A percentile compares a stretch with the other conserved stretches of the same genome.
Conservation (phyloP, 306 rosid species). For the Cucurbita argyrosperma region DNA sequence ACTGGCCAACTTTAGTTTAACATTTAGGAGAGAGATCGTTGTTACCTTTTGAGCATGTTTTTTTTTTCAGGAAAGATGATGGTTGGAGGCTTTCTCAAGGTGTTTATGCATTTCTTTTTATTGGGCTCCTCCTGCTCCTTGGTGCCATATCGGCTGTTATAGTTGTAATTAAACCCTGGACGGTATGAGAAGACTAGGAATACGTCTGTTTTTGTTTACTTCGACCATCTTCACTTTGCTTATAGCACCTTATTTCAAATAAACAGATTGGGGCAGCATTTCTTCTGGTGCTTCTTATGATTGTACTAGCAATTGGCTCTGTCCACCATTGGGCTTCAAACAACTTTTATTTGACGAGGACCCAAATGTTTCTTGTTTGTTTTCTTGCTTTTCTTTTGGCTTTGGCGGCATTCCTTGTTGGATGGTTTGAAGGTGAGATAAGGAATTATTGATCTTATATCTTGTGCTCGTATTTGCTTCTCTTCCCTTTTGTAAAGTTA, state of each 20-base stretch:
- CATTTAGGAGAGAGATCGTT: not conserved
- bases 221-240: not conserved
- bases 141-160: conserved; percentile 93
- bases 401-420: conserved; percentile 95
- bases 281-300: conserved; percentile 87
- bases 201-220: not conserved
- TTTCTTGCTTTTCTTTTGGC: conserved; percentile 88
- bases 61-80: conserved; percentile 84
- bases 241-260: conserved; percentile 7
- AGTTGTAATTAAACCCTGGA: conserved; percentile 82
- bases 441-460: not conserved
- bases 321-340: conserved; percentile 98
- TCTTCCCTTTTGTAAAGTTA: not conserved
- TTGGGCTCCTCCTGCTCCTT: conserved; percentile 83
- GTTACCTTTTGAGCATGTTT: conserved; percentile 1
- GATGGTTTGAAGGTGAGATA: conserved; percentile 80
- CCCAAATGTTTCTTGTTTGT: conserved; percentile 83
- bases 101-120: conserved; percentile 69
- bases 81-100: conserved; percentile 89
- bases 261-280: conserved; percentile 83
- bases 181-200: conserved; percentile 37
- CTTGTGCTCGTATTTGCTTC: not conserved
- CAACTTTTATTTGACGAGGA: conserved; percentile 94
- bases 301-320: conserved; percentile 86
- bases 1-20: not conserved